Evolutionary conservation across 345 rosid species (phyloP), one percentile per base, ranked within the genome.

Genomic region (Fremontodendron californicum): DNA sequence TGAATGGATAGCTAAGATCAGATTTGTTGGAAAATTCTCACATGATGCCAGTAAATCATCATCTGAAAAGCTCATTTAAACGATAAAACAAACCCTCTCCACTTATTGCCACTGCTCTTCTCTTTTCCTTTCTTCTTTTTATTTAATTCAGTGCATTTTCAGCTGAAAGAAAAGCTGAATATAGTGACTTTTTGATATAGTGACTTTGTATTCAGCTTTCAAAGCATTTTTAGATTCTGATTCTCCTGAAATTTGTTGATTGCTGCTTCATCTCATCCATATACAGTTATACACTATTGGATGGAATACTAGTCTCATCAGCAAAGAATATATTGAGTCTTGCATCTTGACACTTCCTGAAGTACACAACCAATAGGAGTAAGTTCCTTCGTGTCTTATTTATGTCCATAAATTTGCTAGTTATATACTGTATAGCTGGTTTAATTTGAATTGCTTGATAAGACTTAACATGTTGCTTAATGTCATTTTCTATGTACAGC

Each of bases 221-320:
- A 57, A 48, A 66, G 39, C 82, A 37, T 62, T 63, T 11, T 54
- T 58, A 25, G 57, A 64, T 76, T 77, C 80, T 25, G 71, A 73
- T 81, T 57, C 74, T 73, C 63, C 63, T 11, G 3, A 58, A 55
- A 23, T 58, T 23, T 25, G 63, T 4, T 25, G 6, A 13, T 58
- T 58, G 16, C 15, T 11, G 3, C 3, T 55, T 23, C 12, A 55
- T 55, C 27, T 23, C 31, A 55, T 9, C 31, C 13, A 55, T n/a
- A n/a, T n/a, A n/a, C n/a, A n/a, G n/a, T n/a, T 31, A 21, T 21
- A 9, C 51, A 13, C 15, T 9, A 9, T 0, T 55, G 61, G 37
- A 25, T 64, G 61, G 23, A 46, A 13, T 61, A 27, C 12, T 23
- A 58, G 16, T 58, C 64, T 25, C 35, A 58, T 27, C 64, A 27